Evolutionary conservation across 2,329 filamentous ascomycete species (phyloP), one percentile per base, ranked within the genome.

Genomic region (Rosellinia necatrix): DNA sequence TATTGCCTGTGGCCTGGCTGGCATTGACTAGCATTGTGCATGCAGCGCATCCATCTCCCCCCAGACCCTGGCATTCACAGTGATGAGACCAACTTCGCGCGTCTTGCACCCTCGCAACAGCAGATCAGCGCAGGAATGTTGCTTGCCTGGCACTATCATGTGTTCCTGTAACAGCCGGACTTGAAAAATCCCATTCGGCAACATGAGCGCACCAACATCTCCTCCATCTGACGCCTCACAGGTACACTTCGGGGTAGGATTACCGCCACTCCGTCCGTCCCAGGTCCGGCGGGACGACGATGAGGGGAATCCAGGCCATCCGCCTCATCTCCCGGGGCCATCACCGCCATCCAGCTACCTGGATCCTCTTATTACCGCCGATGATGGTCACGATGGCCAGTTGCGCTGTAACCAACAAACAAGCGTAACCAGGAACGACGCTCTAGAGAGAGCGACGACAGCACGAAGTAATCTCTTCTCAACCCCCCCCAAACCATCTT

Each of bases 221-320:
- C 64, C 66, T 5, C 56, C 64, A 13, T 61, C 66, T 24, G 59
- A 63, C 19, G 67, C 63, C 44, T 50, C 68, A 27, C 68, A 69
- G 57, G 66, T 62, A 32, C 66, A 67, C 41, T 68, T 64, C 35
- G 59, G 32, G 25, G 37, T 25, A 34, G 38, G 38, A 22, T 29
- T 22, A 13, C 21, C 22, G n/a, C 24, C 53, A 32, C 44, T 53
- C 7, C 34, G 12, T 49, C 53, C 43, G 24, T 30, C 47, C 43
- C 32, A 53, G 30, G 5, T n/a, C 9, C 53, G 32, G 17, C 19
- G 17, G 13, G 17, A 24, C 7, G 30, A 46, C 30, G 40, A 34
- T 27, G 30, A 29, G n/a, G 27, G 13, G 24, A n/a, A 46, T 24
- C 12, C 46, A 53, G 15, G 8, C 42, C 35, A 41, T n/a, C 13